These are phyloP conservation scores for Phlyctochytrium arcticum DNA, from an alignment of 192 early-diverging fungal species.

Conservation along the genomic window DNA sequence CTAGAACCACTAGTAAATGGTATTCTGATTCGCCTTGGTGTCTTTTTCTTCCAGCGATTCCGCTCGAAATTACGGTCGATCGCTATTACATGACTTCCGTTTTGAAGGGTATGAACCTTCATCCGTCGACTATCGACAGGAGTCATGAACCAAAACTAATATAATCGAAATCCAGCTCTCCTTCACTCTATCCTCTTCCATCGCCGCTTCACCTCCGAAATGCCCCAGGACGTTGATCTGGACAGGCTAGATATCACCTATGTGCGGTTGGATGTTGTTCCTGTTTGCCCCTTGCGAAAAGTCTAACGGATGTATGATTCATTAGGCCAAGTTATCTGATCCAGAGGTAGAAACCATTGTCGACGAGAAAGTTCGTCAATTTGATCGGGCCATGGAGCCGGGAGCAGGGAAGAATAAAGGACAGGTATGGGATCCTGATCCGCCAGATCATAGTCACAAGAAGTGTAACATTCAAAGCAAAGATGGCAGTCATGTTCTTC, in stretches of 20 bases:
- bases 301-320: not conserved
- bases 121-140: no score
- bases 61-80: constrained; percentile 26
- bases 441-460: no score
- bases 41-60: constrained; percentile 7
- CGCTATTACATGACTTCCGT: constrained; percentile 33
- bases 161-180: constrained; percentile 19
- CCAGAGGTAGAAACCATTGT: constrained; percentile 32
- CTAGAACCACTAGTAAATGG: no score
- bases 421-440: constrained; percentile 1
- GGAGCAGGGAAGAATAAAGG: constrained; percentile 8
- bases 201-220: constrained; percentile 33
- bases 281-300: not conserved
- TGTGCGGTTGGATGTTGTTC: constrained; percentile 21
- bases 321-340: constrained; percentile 32
- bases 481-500: constrained; percentile 33
- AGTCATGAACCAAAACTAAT: no score
- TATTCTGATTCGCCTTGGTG: no score
- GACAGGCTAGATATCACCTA: constrained; percentile 36
- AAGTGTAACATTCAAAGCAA: not conserved
- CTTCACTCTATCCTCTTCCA: constrained; percentile 43
- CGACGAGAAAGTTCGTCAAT: constrained; percentile 28
- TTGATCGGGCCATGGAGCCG: constrained; percentile 27
- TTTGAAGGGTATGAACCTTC: constrained; percentile 25
- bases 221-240: constrained; percentile 32